These are phyloP conservation scores for Aphanomyces cochlioides DNA, from an alignment of 352 stramenopile genomes.

Conservation along the genomic window DNA sequence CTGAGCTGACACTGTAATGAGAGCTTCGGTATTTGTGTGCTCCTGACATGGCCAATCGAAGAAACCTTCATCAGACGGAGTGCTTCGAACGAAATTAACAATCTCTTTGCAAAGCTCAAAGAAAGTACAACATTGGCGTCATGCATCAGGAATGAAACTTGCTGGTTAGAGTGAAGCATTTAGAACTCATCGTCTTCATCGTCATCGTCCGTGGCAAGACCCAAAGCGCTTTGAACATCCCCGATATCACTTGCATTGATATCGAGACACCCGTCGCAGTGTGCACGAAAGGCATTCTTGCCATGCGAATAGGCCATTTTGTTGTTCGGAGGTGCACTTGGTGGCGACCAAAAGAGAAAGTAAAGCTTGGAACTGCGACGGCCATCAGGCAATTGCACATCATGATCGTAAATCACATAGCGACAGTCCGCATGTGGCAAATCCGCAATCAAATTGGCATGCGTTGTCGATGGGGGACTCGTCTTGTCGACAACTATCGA, in stretches of 20 bases:
- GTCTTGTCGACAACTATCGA: conserved; percentile 61
- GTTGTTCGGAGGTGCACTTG: conserved; percentile 71
- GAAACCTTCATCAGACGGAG: too few relatives aligned
- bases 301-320: conserved; percentile 89
- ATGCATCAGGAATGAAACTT: not conserved
- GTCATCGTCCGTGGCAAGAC: conserved; percentile 52
- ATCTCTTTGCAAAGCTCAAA: not conserved
- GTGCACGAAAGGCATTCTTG: conserved; percentile 71
- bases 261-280: conserved; percentile 76
- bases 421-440: conserved; percentile 80
- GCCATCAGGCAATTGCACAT: conserved; percentile 66
- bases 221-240: conserved; percentile 64
- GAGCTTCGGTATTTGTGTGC: conserved; percentile 57
- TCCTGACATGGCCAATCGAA: not conserved
- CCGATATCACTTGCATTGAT: conserved; percentile 73
- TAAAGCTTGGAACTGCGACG: conserved; percentile 86
- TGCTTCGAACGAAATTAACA: not conserved
- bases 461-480: conserved; percentile 47
- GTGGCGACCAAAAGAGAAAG: conserved; percentile 83
- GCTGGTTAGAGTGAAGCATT: not conserved
- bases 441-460: conserved; percentile 50
- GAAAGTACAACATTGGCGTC: too few relatives aligned
- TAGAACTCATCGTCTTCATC: conserved; percentile 44
- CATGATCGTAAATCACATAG: conserved; percentile 86
- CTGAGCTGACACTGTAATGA: too few relatives aligned